Base-by-base conservation (phyloP, 495 filamentous ascomycete genomes). In the Podospora sp. region DNA sequence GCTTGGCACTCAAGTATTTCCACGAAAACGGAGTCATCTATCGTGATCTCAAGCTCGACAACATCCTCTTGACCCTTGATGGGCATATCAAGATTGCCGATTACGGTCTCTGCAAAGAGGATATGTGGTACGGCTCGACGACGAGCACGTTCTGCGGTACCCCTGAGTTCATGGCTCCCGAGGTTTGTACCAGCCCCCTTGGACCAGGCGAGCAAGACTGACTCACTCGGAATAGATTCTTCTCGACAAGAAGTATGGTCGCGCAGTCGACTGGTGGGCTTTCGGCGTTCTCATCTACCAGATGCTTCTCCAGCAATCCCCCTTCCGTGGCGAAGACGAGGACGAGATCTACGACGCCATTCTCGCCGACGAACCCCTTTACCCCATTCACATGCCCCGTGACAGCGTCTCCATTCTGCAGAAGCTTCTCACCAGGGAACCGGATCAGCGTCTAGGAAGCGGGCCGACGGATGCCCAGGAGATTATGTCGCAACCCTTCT, bases 241-340 rank as follows among this genome's bases (percentile, higher is more conserved):
- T 11, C 85, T 99, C 65, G 95, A 99, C 78, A 98, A 98, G 84
- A 97, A 96, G 76, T 99, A 98, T 76, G 95, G 94, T 49, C 89
- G 95, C 60, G 94, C 95, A n/a, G 95, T 99, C 65, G 95, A 99
- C 78, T 99, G 95, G 95, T 99, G 95, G 95, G 95, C 95, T n/a
- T 99, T 99, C 78, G 95, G 95, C 73, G 95, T 99, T 36, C 83
- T 99, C 67, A 99, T 99, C 69, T 99, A 99, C 79, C 95, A 99
- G 82, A 99, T 99, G 95, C 89, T 99, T 52, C 88, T 99, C 50
- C 95, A 99, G 74, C 95, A 99, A 75, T 97, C 94, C 25, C 95
- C 95, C 3, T 99, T 99, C 91, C 91, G 95, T 75, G 95, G 95
- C 73, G 95, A 99, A 76, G 95, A 99, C 75, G 95, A 99, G 75